Percentiles rank a stretch among this genome's conserved stretches.
Evolutionary conservation across 129 eudicot genomes (phyloP).

Genomic region (Daucus carota): DH1_v3.0 NC_030386.2:18762501-18763000

Average conservation of each 20-base stretch:
- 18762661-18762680: slow-evolving; percentile 1
- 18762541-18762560: slow-evolving; percentile 70
- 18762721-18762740: neutral
- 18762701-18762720: neutral
- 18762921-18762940: neutral
- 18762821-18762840: slow-evolving; percentile 81
- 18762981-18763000: neutral
- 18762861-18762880: slow-evolving; percentile 75
- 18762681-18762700: neutral
- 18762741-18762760: neutral
- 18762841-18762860: slow-evolving; percentile 73
- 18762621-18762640: neutral
- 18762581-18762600: slow-evolving; percentile 97
- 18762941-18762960: neutral
- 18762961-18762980: neutral
- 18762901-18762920: neutral
- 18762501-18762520: slow-evolving; percentile 90
- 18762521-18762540: slow-evolving; percentile 93
- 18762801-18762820: slow-evolving; percentile 94
- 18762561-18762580: slow-evolving; percentile 80
- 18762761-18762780: slow-evolving; percentile 65
- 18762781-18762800: slow-evolving; percentile 94
- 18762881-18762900: slow-evolving; percentile 68
- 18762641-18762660: neutral
- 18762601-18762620: slow-evolving; percentile 33